These are phyloP conservation scores for Rutstroemia sp. DNA, from an alignment of 2,329 filamentous ascomycete genomes.

Conservation along the genomic window DNA sequence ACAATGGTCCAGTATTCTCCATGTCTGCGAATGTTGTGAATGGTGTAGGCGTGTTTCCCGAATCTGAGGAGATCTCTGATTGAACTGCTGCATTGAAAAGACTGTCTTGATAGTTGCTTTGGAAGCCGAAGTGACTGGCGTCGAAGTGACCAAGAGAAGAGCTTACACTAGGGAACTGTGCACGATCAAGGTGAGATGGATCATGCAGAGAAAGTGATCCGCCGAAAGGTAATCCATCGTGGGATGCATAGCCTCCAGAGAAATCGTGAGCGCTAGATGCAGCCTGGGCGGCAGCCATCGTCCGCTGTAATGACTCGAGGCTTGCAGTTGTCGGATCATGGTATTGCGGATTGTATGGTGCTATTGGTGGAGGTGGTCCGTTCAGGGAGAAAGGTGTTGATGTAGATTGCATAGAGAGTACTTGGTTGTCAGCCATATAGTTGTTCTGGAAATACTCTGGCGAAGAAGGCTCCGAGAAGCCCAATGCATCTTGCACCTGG, in stretches of 20 bases:
- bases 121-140: neutral
- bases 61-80: constrained; percentile 9
- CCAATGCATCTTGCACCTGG: constrained; percentile 26
- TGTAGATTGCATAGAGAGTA: constrained; percentile 12
- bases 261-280: constrained; percentile 17
- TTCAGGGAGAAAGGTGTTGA: constrained; percentile 11
- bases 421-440: constrained; percentile 15
- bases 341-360: constrained; percentile 25
- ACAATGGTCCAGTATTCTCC: constrained; percentile 6
- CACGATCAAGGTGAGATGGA: constrained; percentile 16
- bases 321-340: constrained; percentile 21
- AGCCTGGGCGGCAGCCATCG: constrained; percentile 20
- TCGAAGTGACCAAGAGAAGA: constrained; percentile 1
- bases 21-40: constrained; percentile 16
- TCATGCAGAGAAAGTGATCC: constrained; percentile 13
- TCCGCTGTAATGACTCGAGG: constrained; percentile 25
- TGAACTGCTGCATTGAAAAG: neutral
- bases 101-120: neutral
- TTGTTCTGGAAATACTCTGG: constrained; percentile 21
- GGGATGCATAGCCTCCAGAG: constrained; percentile 12
- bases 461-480: constrained; percentile 23
- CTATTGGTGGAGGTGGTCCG: constrained; percentile 20
- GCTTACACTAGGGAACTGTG: constrained; percentile 21
- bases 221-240: constrained; percentile 13
- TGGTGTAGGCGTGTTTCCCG: constrained; percentile 17